These are phyloP conservation scores for Leishmania tarentolae DNA, from an alignment of 208 protist species.

Conservation along the genomic window DNA sequence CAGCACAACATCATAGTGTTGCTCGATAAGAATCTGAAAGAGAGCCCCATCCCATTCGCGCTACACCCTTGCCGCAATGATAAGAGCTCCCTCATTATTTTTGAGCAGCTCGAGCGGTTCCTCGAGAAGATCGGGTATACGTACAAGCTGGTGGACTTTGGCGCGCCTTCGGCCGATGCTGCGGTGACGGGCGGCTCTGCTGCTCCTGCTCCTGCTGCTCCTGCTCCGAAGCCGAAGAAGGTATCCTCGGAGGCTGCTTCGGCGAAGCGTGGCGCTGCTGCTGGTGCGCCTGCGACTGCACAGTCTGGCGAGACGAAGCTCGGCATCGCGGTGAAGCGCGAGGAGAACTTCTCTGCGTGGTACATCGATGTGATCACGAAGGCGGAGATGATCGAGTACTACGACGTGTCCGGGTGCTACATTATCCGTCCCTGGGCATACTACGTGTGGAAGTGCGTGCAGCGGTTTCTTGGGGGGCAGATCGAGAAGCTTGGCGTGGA, in stretches of 20 bases:
- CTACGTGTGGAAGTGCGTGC: slow-evolving; percentile 97
- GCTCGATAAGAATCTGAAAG: slow-evolving; percentile 67
- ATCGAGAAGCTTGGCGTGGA: slow-evolving; percentile 96
- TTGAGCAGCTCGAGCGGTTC: slow-evolving; percentile 62
- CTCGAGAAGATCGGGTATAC: slow-evolving; percentile 64
- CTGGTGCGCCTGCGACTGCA: slow-evolving; percentile 10
- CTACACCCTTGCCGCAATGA: slow-evolving; percentile 88
- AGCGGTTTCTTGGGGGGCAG: slow-evolving; percentile 74
- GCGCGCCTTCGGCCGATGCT: slow-evolving; percentile 17
- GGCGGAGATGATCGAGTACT: slow-evolving; percentile 99
- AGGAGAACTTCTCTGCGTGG: slow-evolving; percentile 94
- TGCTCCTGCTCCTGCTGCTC: slow-evolving; percentile 16
- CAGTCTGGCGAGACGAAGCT: slow-evolving; percentile 70
- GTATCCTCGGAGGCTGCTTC: slow-evolving; percentile 25
- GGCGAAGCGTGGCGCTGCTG: too few species aligned
- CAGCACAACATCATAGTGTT: slow-evolving; percentile 72
- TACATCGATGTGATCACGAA: slow-evolving; percentile 98
- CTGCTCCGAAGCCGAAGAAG: slow-evolving; percentile 32
- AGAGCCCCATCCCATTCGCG: slow-evolving; percentile 47
- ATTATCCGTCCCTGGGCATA: slow-evolving; percentile 98
- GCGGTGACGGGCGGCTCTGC: slow-evolving; percentile 18
- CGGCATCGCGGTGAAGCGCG: slow-evolving; percentile 89
- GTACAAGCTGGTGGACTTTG: slow-evolving; percentile 77
- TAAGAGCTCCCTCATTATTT: slow-evolving; percentile 71
- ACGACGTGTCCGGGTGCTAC: slow-evolving; percentile 99